phyloP scores from a whole-genome alignment of 202 grass and related monocot species.

The Carex arenaria region DNA sequence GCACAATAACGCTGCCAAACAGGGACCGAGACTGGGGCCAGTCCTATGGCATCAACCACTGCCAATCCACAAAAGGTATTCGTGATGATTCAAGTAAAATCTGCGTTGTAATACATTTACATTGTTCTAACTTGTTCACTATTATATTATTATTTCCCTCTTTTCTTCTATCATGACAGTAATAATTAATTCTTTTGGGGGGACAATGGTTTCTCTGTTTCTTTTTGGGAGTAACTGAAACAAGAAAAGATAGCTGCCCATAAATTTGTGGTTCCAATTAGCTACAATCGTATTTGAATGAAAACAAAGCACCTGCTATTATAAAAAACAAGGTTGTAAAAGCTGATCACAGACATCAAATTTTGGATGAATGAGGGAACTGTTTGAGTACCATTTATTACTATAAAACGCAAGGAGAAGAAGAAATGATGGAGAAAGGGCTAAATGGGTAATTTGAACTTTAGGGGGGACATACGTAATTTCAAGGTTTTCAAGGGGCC shows the following conservation, averaged over 20 bases:
- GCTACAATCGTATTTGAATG: neutral
- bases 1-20: no score
- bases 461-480: no score
- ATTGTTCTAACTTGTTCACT: neutral
- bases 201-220: no score
- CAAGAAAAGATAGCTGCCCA: neutral
- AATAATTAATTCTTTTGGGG: neutral
- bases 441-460: no score
- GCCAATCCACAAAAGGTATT: constrained; percentile 2
- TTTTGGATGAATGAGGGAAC: neutral
- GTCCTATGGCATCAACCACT: constrained; percentile 68
- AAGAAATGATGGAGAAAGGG: no score
- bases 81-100: neutral
- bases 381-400: neutral
- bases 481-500: no score
- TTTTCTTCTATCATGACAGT: neutral
- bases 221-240: neutral
- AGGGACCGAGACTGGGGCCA: constrained; percentile 43
- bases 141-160: neutral
- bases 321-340: neutral
- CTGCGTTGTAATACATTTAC: neutral
- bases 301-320: neutral
- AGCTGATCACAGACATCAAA: neutral
- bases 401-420: neutral
- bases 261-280: neutral